phyloP scores from a whole-genome alignment of 1,284 basidiomycete species.

The Sanguinoderma infundibulare region DNA sequence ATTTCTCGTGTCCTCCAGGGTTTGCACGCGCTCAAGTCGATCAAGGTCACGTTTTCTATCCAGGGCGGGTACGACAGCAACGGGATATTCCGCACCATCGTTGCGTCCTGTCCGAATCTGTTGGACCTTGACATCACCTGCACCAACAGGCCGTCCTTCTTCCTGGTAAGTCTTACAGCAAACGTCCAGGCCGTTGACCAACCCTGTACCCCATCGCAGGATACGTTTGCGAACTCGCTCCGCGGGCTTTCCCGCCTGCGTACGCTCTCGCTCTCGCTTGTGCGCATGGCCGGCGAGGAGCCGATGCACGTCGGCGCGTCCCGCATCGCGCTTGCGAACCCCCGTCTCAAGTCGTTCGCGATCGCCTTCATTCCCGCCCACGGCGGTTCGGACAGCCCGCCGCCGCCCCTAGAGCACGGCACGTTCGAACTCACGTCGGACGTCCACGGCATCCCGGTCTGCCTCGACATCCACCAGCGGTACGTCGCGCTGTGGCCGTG shows the following conservation, averaged over 20 bases:
- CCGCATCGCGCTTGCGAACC: slow-evolving; percentile 65
- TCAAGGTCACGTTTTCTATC: slow-evolving; percentile 67
- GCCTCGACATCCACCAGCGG: slow-evolving; percentile 50
- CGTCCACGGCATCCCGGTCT: slow-evolving; percentile 47
- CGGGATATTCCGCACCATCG: slow-evolving; percentile 65
- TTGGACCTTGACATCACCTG: slow-evolving; percentile 66
- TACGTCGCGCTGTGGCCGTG: slow-evolving; percentile 39
- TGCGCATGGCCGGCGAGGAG: slow-evolving; percentile 68
- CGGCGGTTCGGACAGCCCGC: slow-evolving; percentile 38
- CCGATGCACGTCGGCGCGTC: slow-evolving; percentile 58
- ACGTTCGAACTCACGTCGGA: slow-evolving; percentile 54
- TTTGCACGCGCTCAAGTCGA: slow-evolving; percentile 54
- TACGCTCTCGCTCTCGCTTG: slow-evolving; percentile 61
- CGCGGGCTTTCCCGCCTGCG: slow-evolving; percentile 64
- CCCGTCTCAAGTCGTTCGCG: slow-evolving; percentile 63
- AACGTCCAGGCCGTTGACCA: background rate
- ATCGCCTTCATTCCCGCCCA: slow-evolving; percentile 59
- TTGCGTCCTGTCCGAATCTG: slow-evolving; percentile 64
- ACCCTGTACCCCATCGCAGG: slow-evolving; percentile 24
- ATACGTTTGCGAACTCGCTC: slow-evolving; percentile 42
- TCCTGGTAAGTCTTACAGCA: slow-evolving; percentile 51
- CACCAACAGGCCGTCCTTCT: slow-evolving; percentile 70
- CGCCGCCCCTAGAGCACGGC: slow-evolving; percentile 42
- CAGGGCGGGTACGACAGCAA: slow-evolving; percentile 76
- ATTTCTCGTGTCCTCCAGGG: slow-evolving; percentile 59